Evolutionary conservation across 352 stramenopile genomes (phyloP), one percentile per base, ranked within the genome.

Genomic region (Lagenidium giganteum): DNA sequence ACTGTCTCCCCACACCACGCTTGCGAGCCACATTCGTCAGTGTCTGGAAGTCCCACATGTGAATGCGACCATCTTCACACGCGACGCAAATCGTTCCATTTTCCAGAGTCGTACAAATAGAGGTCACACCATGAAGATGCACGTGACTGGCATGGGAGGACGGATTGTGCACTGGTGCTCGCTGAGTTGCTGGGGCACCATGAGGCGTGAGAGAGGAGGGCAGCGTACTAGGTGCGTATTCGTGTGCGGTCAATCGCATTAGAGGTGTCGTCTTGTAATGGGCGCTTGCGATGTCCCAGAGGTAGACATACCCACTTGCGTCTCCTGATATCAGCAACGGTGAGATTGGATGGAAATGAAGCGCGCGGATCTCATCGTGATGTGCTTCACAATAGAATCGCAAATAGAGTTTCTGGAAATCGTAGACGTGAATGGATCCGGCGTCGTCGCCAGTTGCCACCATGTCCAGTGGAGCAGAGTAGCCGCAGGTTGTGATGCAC

Each of bases 361-460:
- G 55, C 11, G 62, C 57, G 24, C 59, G 64, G 22, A 87, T 71
- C 24, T 83, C 70, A 30, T 67, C 49, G 2, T 26, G 47, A 39
- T 85, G 72, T 9, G 64, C 67, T 11, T 61, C 54, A 41, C 75
- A 85, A 3, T 56, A 51, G 40, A 83, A 83, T 1, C 69, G 38
- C 24, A 88, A 42, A 11, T 75, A 83, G 12, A 88, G 61, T 7
- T 54, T 62, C 36, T 67, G 53, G 32, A 88, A 80, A 27, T 88
- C 67, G 42, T 86, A 81, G 2, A 88, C 51, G 35, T 83, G 72
- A 24, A 88, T 54, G 34, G 51, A 57, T 9, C 75, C 75, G 5
- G 56, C 12, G 37, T 80, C 66, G 36, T 88, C 75, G 1, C 64
- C 75, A 12, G 75, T 86, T 4, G 70, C 75, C 12, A 88, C 47